Conservation (phyloP, 2,329 filamentous ascomycete genomes). For the Neonectria magnoliae region DNA sequence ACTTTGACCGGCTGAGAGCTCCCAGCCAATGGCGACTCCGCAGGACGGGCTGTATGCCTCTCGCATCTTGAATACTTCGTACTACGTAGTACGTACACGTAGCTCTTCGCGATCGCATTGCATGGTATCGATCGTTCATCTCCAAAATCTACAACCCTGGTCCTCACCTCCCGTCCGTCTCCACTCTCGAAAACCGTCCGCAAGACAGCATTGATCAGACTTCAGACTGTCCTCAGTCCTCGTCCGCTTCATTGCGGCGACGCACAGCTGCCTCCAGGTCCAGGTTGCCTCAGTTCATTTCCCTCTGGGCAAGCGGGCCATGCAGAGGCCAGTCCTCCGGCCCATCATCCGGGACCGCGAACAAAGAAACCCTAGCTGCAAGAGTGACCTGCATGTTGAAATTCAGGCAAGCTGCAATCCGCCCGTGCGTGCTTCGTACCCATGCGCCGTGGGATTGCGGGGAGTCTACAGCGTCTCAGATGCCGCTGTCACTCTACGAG, state of each 20-base stretch:
- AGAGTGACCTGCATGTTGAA: slow-evolving; percentile 14
- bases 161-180: slow-evolving; percentile 16
- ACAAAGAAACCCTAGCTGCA: slow-evolving; percentile 14
- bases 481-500: neutral
- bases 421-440: slow-evolving; percentile 7
- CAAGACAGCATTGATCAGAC: neutral
- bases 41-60: neutral
- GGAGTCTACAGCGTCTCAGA: neutral
- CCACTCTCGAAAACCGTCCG: slow-evolving; percentile 9
- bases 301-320: slow-evolving; percentile 7
- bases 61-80: slow-evolving; percentile 19
- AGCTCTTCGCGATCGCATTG: slow-evolving; percentile 26
- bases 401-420: slow-evolving; percentile 13
- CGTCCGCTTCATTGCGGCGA: neutral
- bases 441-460: slow-evolving; percentile 7
- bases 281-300: neutral
- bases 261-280: neutral
- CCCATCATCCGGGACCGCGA: neutral
- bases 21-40: slow-evolving; percentile 16
- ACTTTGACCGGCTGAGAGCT: slow-evolving; percentile 11
- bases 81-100: slow-evolving; percentile 1
- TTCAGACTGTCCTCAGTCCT: neutral
- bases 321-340: neutral
- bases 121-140: slow-evolving; percentile 29
- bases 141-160: slow-evolving; percentile 21